Base-by-base conservation (phyloP, 805 yeast species). In the Candida manassasensis region DNA sequence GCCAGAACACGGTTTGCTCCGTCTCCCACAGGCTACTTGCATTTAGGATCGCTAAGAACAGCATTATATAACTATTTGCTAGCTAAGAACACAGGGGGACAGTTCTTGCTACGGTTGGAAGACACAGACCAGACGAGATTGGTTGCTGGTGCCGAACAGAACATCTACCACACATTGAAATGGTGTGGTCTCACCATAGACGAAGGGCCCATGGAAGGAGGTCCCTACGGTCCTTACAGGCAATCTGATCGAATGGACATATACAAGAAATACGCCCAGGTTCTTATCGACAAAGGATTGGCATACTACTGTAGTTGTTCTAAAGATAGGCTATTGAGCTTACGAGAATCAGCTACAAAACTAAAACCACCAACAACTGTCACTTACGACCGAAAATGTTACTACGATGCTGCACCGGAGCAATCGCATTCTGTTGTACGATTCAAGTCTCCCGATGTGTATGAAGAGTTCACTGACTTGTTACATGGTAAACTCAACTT, bases 1-100 rank as follows among this genome's bases (percentile, higher is more conserved):
- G 94, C 79, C 0, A 60, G 96, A 44, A 85, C 97, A 1, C 63
- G 99, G 44, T 93, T 93, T 59, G 99, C 99, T 0, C 98, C 99
- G 0, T 88, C 97, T 2, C 99, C 99, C 1, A 93, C 99, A 0
- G 99, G 99, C 0, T 76, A 76, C 42, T 67, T 93, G n/a, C 99
- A 93, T 55, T 55, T 93, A 40, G 99, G 99, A 0, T 89, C 97
- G 0, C 54, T 93, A 30, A 65, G 99, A 55, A 93, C 99, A 0
- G 97, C 97, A 0, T 59, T 93, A 13, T 93, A 87, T 60, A 93
- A 93, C 57, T 93, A 80, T 49, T 57, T 93, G 12, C 61, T 85
- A 11, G 97, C 98, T 0, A 77, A 68, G 47, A 69, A 74, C 36
- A 86, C 96, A 0, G 75, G 76, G 0, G 98, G 98, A 0, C 73